Percentiles rank a stretch among this genome's conserved stretches.
Conservation (phyloP, 2,329 filamentous ascomycete species). For the Sordariomycetes sp. region DNA sequence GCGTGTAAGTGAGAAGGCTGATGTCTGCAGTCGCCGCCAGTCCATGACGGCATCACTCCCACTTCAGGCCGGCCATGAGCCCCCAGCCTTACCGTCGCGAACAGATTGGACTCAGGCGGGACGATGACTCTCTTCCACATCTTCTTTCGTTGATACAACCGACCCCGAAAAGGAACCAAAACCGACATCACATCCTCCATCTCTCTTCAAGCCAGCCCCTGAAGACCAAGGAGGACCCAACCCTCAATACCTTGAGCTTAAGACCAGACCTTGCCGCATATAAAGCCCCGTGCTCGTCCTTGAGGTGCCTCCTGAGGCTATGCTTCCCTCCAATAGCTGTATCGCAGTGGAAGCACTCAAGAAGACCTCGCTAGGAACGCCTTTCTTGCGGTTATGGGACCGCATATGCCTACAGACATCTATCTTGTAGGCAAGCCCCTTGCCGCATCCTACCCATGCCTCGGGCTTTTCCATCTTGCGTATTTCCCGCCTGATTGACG, state of each 20-base stretch:
- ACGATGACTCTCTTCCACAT: background rate
- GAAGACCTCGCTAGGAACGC: background rate
- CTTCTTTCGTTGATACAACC: background rate
- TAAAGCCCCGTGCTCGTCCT: background rate
- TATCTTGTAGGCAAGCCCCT: background rate
- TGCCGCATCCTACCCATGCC: background rate
- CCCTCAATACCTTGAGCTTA: background rate
- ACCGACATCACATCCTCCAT: background rate
- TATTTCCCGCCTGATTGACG: background rate
- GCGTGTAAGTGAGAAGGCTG: background rate
- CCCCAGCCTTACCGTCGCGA: background rate
- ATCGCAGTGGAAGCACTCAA: background rate
- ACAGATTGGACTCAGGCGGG: no score
- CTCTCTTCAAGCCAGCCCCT: background rate
- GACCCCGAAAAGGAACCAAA: background rate
- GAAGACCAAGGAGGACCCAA: background rate
- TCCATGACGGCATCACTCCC: background rate
- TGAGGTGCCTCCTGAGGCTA: background rate
- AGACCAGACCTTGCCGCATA: background rate
- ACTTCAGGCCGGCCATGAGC: background rate
- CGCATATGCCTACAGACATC: background rate
- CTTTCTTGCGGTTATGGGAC: background rate
- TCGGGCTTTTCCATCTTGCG: slow-evolving; percentile 1
- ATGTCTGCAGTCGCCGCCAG: background rate
- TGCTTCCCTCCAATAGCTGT: background rate